Conservation (phyloP, 345 rosid genomes). For the Lepidium didymum region DNA sequence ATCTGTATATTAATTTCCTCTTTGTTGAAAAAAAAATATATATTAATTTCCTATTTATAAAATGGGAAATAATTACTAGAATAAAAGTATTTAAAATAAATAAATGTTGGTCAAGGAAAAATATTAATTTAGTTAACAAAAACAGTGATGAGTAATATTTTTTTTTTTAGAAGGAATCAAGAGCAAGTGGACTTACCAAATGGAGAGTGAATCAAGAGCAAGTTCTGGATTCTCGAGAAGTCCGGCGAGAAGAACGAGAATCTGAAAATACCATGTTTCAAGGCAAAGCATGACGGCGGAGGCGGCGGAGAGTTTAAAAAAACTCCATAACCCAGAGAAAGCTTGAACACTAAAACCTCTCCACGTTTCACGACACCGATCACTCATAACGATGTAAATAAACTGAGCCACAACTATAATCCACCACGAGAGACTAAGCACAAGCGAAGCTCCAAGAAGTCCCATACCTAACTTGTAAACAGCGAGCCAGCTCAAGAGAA, state of each 20-base stretch:
- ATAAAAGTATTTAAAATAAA: too few relatives aligned
- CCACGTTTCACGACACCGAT: constrained; percentile 42
- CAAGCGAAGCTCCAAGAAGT: constrained; percentile 44
- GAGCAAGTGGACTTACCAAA: too few relatives aligned
- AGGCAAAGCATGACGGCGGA: constrained; percentile 64
- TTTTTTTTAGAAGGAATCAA: not conserved
- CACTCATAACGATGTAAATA: constrained; percentile 39
- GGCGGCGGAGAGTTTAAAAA: constrained; percentile 50
- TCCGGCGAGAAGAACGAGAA: constrained; percentile 50
- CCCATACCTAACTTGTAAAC: constrained; percentile 38
- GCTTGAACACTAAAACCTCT: constrained; percentile 41
- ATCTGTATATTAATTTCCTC: too few relatives aligned
- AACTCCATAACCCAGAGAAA: constrained; percentile 36
- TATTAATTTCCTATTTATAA: not conserved
- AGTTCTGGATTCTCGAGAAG: constrained; percentile 49
- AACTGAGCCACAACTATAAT: constrained; percentile 46
- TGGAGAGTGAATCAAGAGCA: constrained; percentile 38
- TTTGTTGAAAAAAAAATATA: too few relatives aligned
- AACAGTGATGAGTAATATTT: not conserved
- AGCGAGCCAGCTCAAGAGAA: constrained; percentile 39
- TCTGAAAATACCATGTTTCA: constrained; percentile 57
- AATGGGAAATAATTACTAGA: too few relatives aligned
- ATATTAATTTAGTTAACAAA: not conserved
- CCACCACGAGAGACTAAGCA: constrained; percentile 57
- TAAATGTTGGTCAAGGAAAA: too few relatives aligned